A percentile compares a stretch with the other conserved stretches of the same genome.
Evolutionary conservation across 2,329 filamentous ascomycete genomes (phyloP).

Genomic region (Truncatella angustata): DNA sequence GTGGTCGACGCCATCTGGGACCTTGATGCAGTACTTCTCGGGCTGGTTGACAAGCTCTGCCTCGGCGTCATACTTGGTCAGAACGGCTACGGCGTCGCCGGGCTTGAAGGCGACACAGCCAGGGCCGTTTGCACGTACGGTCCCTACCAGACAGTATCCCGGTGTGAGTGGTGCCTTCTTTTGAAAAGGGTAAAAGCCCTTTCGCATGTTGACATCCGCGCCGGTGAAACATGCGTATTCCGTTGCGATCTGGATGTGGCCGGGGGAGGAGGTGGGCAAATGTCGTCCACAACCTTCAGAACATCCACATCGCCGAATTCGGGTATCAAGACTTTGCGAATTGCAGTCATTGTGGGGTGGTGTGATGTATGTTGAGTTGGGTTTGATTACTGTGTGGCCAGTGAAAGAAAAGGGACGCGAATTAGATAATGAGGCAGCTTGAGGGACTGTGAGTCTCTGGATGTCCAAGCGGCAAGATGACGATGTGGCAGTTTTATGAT

Average conservation of each 20-base stretch:
- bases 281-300: not conserved
- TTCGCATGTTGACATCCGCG: not conserved
- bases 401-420: too few species aligned
- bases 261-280: not conserved
- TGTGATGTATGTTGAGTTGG: too few species aligned
- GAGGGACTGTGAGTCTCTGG: too few species aligned
- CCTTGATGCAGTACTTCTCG: conserved; percentile 42
- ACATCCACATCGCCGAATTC: not conserved
- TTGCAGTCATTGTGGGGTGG: not conserved
- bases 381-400: too few species aligned
- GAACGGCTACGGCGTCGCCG: conserved; percentile 33
- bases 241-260: not conserved
- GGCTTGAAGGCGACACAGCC: conserved; percentile 16
- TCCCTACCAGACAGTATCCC: not conserved
- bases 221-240: not conserved
- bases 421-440: too few species aligned
- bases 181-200: not conserved
- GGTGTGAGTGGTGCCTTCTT: not conserved
- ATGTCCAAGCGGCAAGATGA: too few species aligned
- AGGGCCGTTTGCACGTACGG: not conserved
- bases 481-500: too few species aligned
- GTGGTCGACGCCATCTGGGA: conserved; percentile 40
- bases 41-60: conserved; percentile 44
- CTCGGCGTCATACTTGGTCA: conserved; percentile 41
- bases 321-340: not conserved